Evolutionary conservation across 1,284 basidiomycete species (phyloP), one percentile per base, ranked within the genome.

Genomic region (Paramarasmius palmivorus): DNA sequence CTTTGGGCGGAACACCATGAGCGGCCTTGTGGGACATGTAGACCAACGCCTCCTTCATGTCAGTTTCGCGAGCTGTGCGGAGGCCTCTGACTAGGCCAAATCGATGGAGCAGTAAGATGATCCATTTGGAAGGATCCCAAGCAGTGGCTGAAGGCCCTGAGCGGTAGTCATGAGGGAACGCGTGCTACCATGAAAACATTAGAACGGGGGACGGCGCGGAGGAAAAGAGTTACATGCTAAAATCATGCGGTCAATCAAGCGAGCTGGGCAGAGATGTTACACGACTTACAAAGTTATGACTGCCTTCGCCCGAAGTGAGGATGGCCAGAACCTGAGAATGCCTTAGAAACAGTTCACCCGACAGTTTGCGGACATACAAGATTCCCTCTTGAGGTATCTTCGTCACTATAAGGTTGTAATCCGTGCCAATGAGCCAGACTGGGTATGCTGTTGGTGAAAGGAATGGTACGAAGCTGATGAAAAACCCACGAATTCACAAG

Each of bases 81-180:
- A 85, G 64, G 61, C 80, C 65, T 55, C 70, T 72, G 52, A 73
- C 79, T 0, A 86, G 68, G 0, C 86, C 85, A 37, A 84, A 63
- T n/a, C 61, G 62, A 61, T 86, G 72, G 6, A 92, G 72, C 2
- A 69, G 48, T 23, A 81, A 65, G 46, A 92, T 92, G 37, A 86
- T 78, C 89, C 89, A 91, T 68, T 91, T 92, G 2, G 87, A 87
- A 0, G 90, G 89, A 68, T 92, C 90, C 88, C 88, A 92, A 59
- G 88, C 86, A 34, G 76, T 66, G 2, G 54, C 46, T 15, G 77
- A 76, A 3, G 86, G 84, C 0, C 84, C 86, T 25, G 84, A 85
- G 40, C 86, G 77, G 65, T 82, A 89, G 64, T 90, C 89, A 57
- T 86, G 82, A 4, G 90, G 90, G 65, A 92, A 92, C 0, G 88